Conservation (phyloP, 1,284 basidiomycete genomes). For the Sanghuangporus weigelae region DNA sequence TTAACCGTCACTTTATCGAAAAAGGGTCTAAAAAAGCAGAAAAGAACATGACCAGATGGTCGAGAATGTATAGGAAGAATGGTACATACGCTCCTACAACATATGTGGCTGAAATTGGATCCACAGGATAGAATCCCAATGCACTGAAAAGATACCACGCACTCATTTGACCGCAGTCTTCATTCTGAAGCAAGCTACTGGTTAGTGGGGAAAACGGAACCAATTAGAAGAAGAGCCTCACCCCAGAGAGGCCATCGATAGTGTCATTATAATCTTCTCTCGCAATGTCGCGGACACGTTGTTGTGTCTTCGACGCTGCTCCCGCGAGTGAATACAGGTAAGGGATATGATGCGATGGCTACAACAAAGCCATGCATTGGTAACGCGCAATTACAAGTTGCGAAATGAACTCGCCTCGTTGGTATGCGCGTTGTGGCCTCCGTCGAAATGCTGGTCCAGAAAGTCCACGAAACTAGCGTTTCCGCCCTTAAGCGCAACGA, state of each 20-base stretch:
- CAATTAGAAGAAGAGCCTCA: conserved; percentile 26
- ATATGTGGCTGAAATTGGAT: conserved; percentile 71
- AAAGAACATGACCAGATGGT: conserved; percentile 18
- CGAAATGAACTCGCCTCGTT: conserved; percentile 54
- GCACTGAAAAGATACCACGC: conserved; percentile 83
- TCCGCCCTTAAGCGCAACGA: conserved; percentile 65
- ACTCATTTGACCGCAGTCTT: conserved; percentile 88
- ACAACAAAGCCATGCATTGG: neutral
- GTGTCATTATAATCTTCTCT: conserved; percentile 61
- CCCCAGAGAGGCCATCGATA: conserved; percentile 63
- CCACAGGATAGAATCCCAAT: conserved; percentile 84
- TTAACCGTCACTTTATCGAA: conserved; percentile 59
- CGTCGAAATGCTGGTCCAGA: conserved; percentile 73
- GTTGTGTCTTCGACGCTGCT: conserved; percentile 64
- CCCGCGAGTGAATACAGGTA: conserved; percentile 75
- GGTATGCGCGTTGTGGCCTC: conserved; percentile 76
- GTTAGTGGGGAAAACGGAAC: neutral
- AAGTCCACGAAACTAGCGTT: conserved; percentile 58
- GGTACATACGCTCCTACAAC: conserved; percentile 58
- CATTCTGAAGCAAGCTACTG: conserved; percentile 46
- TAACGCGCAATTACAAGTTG: neutral
- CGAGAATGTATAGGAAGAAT: conserved; percentile 19
- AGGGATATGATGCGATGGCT: conserved; percentile 81
- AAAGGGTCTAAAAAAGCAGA: conserved; percentile 44
- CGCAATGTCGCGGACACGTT: conserved; percentile 65